Evolutionary conservation across 73 alveolate species (phyloP), one percentile per base, ranked within the genome.

Genomic region (Paramecium caudatum): DNA sequence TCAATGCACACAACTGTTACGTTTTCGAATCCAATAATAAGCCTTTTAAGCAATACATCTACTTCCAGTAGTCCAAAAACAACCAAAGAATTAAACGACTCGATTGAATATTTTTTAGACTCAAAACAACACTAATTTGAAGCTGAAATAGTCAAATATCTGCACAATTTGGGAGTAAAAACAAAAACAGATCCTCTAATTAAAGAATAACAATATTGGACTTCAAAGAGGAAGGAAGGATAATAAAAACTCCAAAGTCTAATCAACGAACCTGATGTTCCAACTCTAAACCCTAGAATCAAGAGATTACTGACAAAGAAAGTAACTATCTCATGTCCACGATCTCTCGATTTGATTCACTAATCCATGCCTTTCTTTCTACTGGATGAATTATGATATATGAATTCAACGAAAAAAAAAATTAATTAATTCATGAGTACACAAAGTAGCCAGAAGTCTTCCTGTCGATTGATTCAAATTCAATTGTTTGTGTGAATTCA

Each of bases 401-500:
- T n/a, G n/a, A n/a, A n/a, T n/a, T n/a, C n/a, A n/a, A n/a, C n/a
- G n/a, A n/a, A n/a, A n/a, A n/a, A n/a, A n/a, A n/a, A n/a, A n/a
- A n/a, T n/a, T n/a, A n/a, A n/a, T n/a, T n/a, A n/a, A 65, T 33
- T 65, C 83, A 65, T 65, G 16, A 65, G 34, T 65, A 65, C 27
- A 43, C 88, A 37, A 74, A 74, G 88, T 74, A 74, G 3, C 88
- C 88, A 4, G 43, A 19, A 4, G 88, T 74, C 15, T 43, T 45
- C 19, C 88, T 74, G 23, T 45, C 47, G 1, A 74, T 74, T 7
- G 88, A 74, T 39, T 74, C 88, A 74, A 74, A 74, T 16, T 74
- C 88, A 21, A 37, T 39, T 6, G 43, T 21, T 74, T 74, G 32
- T 17, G n/a, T 33, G 21, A 19, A 74, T 17, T 88, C 93, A 23